Base-by-base conservation (phyloP, 2,329 filamentous ascomycete species). In the Magnaporthales sp. region DNA sequence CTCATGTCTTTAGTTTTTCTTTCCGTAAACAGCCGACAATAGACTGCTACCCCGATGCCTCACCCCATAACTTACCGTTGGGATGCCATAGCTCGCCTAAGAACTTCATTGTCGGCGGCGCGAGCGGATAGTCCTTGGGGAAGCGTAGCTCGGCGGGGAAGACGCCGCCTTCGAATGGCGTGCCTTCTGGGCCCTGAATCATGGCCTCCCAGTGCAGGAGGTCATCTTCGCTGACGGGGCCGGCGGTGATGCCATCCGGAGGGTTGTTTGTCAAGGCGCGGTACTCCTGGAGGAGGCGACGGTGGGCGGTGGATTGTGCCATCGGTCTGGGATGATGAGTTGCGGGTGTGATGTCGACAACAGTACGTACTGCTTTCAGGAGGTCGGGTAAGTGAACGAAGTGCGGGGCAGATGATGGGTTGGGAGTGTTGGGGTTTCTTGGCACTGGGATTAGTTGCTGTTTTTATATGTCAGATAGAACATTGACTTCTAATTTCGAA, bases 191-290 rank as follows among this genome's bases (percentile, higher is more conserved):
- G 0, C 95, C 95, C 78, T 96, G 90, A 74, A 99, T 98, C 69
- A 98, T 82, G 9, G 93, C 95, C 80, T 99, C 95, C 95, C 95
- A 99, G 74, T 92, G 83, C 73, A 97, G 91, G 75, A 98, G 89
- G 80, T 99, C 93, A 77, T 98, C 95, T 82, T 99, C 95, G 70
- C 86, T 91, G 68, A 97, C 83, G 38, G 95, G 95, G 24, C 95
- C 95, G 19, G 95, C 95, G 68, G 92, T 96, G 80, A 99, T 98
- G 77, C 95, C 95, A 69, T 98, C 94, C n/a, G 94, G 94, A 0
- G 94, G 92, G 79, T 96, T 95, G 75, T 92, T 94, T 70, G 93
- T 95, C 69, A 99, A 89, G 70, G 91, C 89, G 75, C 92, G 92
- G 84, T 99, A 99, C 83, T 99, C 95, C 80, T 94, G 91, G 77